Base-by-base conservation (phyloP, 768 basidiomycete species). In the Kwoniella bestiolae region DNA sequence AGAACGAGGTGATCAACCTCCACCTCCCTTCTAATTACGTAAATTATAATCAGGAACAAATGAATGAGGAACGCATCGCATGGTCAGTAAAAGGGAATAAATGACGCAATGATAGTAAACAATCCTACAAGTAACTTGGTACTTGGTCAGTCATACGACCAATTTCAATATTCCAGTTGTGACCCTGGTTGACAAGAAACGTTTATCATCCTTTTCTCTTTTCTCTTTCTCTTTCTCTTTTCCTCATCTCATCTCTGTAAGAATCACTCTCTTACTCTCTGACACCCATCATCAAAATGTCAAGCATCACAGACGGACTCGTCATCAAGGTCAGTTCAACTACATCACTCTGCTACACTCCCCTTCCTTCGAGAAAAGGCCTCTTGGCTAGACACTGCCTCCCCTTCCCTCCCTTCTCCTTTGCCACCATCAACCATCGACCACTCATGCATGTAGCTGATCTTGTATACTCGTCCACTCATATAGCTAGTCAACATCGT, bases 271-370 rank as follows among this genome's bases (percentile, higher is more conserved):
- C 18, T 8, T 50, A 9, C 12, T n/a, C 41, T 25, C 14, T 8
- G n/a, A 12, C 34, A 18, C 34, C 9, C 21, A 62, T 18, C 44
- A 21, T 34, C 66, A 63, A 7, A 50, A 62, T 67, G 59, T 41
- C 58, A 56, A 65, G 55, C 56, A 56, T 91, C 91, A 89, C 84
- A 70, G 91, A 94, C 78, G 89, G 87, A 16, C 87, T 94, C 68
- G 72, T 89, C 41, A 87, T 94, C 85, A 94, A 95, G 85, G 89
- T 87, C 32, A 69, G 72, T 66, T n/a, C n/a, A n/a, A n/a, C n/a
- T n/a, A 23, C n/a, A 8, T 14, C 38, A 16, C 35, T 2, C 12
- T n/a, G 26, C 25, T 31, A 47, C n/a, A 47, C n/a, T n/a, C 14
- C 52, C 28, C n/a, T 4, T 31, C 38, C 21, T 28, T 45, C 4